phyloP scores from a whole-genome alignment of 2,329 filamentous ascomycete species.

The Ilyonectria destructans region DNA sequence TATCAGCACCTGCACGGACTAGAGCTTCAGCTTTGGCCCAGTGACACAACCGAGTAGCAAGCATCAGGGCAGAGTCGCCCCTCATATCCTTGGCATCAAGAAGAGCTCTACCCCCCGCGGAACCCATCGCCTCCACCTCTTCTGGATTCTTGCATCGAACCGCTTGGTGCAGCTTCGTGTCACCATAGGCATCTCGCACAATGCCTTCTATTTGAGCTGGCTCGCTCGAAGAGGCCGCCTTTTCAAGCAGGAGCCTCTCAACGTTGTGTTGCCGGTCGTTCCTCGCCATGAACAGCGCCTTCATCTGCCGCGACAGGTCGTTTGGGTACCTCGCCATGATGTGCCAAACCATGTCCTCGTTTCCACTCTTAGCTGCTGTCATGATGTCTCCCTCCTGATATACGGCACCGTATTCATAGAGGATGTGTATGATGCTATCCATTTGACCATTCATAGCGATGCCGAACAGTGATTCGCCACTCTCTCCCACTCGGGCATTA shows the following conservation, averaged over 20 bases:
- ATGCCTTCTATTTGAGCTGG: neutral
- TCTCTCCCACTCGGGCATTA: neutral
- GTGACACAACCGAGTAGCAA: constrained; percentile 7
- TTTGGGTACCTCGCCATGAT: neutral
- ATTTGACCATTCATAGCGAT: neutral
- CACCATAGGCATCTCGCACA: neutral
- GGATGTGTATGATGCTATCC: neutral
- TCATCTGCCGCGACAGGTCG: constrained; percentile 1
- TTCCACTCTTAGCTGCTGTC: neutral
- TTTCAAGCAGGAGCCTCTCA: neutral
- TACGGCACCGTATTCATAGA: neutral
- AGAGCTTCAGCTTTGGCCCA: constrained; percentile 1
- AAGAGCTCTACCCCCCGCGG: neutral
- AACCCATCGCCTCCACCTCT: neutral
- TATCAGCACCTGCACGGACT: neutral
- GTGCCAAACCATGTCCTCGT: neutral
- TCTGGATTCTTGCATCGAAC: neutral
- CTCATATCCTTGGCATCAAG: neutral
- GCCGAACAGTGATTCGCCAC: neutral
- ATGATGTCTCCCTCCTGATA: neutral
- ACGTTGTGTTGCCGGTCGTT: neutral
- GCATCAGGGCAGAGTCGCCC: neutral
- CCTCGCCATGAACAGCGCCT: neutral
- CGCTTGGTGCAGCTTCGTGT: constrained; percentile 3
- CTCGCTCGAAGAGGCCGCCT: neutral